Base-by-base conservation (phyloP, 1,284 basidiomycete genomes). In the Boletus semigastroideus region DNA sequence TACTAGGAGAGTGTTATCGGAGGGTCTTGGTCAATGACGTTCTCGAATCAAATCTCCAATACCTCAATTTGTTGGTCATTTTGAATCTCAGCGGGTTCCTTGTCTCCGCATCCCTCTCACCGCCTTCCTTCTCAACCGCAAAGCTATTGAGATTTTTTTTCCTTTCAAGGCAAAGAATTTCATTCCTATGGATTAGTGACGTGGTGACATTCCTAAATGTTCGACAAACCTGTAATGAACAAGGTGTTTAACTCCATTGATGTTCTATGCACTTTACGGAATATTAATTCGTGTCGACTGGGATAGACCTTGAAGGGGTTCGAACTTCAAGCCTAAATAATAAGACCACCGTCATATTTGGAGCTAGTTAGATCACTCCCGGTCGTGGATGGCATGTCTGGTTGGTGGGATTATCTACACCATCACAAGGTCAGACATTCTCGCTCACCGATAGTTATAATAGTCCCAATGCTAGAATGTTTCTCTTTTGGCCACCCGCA, bases 381-480 rank as follows among this genome's bases (percentile, higher is more conserved):
- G 9, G n/a, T 25, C 42, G 22, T 49, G 36, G 41, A 49, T 30
- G 4, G 36, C 45, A 33, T 36, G 31, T 34, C 28, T 49, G 51
- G 63, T 20, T 4, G 33, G 36, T 40, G 46, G 58, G 37, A 28
- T 19, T 14, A 19, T 45, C 30, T 33, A 39, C 10, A 34, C 33
- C 44, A 25, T 16, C 27, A 20, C 33, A 19, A 27, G 20, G 33
- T 39, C 25, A 13, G 31, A 42, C 34, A 44, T 47, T 41, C 51
- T 46, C 5, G 19, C 30, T 30, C 14, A 4, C 16, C 34, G 40
- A 48, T 41, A 28, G 43, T 42, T 54, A 56, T 67, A 65, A 65
- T 59, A 48, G 9, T 10, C 37, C 38, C 36, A 45, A 3, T 33
- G 5, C 7, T 20, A 37, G 13, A 16, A 33, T 33, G 19, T 38